phyloP scores from a whole-genome alignment of 345 rosid genomes.

The Triadica sebifera region DNA sequence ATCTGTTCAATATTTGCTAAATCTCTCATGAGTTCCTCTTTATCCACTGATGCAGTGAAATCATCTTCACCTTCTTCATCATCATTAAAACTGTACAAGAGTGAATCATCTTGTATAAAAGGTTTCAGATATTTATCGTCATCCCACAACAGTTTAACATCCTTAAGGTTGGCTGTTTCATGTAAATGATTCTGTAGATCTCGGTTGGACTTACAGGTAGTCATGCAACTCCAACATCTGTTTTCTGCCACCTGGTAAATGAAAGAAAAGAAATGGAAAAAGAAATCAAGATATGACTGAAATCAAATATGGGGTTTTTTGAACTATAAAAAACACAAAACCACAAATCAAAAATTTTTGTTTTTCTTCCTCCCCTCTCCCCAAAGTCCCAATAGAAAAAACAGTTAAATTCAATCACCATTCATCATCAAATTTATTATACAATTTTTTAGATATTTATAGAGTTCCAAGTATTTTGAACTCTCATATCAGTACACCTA shows the following conservation, averaged over 20 bases:
- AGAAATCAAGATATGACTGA: not conserved
- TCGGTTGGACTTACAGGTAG: constrained; percentile 35
- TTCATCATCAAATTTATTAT: too few species aligned
- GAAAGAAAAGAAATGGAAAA: constrained; percentile 6
- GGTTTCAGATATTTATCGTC: constrained; percentile 74
- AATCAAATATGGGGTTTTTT: not conserved
- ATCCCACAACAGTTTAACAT: constrained; percentile 41
- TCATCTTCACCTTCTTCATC: constrained; percentile 74
- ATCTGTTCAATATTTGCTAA: constrained; percentile 46
- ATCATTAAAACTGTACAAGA: constrained; percentile 69
- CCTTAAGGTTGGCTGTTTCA: constrained; percentile 31
- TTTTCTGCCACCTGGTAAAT: constrained; percentile 65
- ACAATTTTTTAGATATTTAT: too few species aligned
- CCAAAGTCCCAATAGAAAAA: too few species aligned
- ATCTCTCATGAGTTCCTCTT: constrained; percentile 48
- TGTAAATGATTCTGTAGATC: constrained; percentile 53
- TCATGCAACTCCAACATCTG: constrained; percentile 69
- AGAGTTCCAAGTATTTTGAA: too few species aligned
- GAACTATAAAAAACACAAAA: not conserved
- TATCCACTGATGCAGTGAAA: constrained; percentile 32
- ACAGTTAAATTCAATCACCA: too few species aligned
- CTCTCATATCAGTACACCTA: too few species aligned
- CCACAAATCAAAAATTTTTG: not conserved
- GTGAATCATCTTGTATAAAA: constrained; percentile 71
- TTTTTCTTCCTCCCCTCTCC: too few species aligned